Evolutionary conservation across 192 early-diverging fungal species (phyloP), one percentile per base, ranked within the genome.

Genomic region (Irineochytrium annulatum): DNA sequence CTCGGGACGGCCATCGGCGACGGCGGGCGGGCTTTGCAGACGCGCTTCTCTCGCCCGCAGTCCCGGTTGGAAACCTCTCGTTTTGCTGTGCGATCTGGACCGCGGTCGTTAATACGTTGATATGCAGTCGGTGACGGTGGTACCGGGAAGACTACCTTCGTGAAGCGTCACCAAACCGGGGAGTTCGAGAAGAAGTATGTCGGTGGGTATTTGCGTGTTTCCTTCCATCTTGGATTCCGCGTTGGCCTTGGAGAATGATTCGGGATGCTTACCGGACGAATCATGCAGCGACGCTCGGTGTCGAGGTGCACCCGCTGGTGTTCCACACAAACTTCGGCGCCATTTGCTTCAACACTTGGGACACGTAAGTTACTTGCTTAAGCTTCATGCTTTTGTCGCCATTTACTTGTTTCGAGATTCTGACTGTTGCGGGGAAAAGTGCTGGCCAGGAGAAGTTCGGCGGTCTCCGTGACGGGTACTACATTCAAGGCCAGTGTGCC

Each of bases 101-200:
- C 44, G 5, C 26, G 4, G 44, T 24, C 26, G 5, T 53, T 3
- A 31, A 3, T 19, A 31, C 52, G 29, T 53, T 28, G n/a, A n/a
- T n/a, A n/a, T 20, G 13, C 52, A 80, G 95, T 99, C 72, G 94
- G 97, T 58, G 95, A 96, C 70, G 94, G 95, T 74, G 95, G 95
- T 72, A 96, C 97, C 24, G 97, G 97, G 66, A 99, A 99, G 85
- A 99, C 97, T 62, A 99, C 97, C 63, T 99, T 99, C 70, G 97
- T 99, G 67, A 99, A 99, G 86, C 94, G 97, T 68, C 97, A 99
- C 70, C 88, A 91, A 78, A 94, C 94, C 58, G 97, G 97, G 70
- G 97, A 99, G 85, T 99, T 97, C 67, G 97, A 99, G 77, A 99
- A 99, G 93, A 96, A 95, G 79, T 99, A 99, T 78, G 87, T 99